Percentiles rank a stretch among this genome's conserved stretches.
phyloP scores from a whole-genome alignment of 1,284 basidiomycete species.

The Hymenochaete sp. region DNA sequence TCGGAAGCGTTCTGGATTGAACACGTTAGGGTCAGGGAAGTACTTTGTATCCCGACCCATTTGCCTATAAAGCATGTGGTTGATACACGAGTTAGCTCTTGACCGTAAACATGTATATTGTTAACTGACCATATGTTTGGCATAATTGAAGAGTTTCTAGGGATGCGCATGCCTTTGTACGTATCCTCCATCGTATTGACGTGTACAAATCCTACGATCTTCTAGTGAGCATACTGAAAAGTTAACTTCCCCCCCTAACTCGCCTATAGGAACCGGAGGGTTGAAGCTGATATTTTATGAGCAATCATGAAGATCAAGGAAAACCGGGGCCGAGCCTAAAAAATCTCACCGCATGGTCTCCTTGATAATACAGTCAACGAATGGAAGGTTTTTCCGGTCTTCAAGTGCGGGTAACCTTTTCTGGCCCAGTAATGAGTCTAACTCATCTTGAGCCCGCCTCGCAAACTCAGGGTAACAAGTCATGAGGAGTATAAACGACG shows the following conservation, averaged over 20 bases:
- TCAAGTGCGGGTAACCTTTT: slow-evolving; percentile 21
- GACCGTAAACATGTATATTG: not conserved
- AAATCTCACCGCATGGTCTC: slow-evolving; percentile 18
- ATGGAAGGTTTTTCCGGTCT: slow-evolving; percentile 21
- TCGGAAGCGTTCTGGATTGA: slow-evolving; percentile 18
- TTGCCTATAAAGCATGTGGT: slow-evolving; percentile 12
- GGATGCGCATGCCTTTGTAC: slow-evolving; percentile 19
- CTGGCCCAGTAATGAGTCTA: slow-evolving; percentile 21
- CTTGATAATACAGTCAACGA: slow-evolving; percentile 20
- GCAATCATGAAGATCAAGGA: not conserved
- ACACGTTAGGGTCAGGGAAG: slow-evolving; percentile 18
- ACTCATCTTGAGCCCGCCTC: slow-evolving; percentile 20
- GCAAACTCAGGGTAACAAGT: slow-evolving; percentile 19
- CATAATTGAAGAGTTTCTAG: slow-evolving; percentile 15
- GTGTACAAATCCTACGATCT: slow-evolving; percentile 15
- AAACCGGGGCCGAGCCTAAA: not conserved
- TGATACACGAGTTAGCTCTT: not conserved
- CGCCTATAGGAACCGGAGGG: not conserved
- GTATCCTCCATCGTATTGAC: slow-evolving; percentile 16
- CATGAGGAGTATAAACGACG: slow-evolving; percentile 18
- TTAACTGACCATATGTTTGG: slow-evolving; percentile 18
- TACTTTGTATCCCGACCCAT: slow-evolving; percentile 19
- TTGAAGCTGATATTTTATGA: not conserved
- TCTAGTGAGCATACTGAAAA: not conserved
- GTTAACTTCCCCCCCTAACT: not conserved